Base-by-base conservation (phyloP, 371 early-diverging fungal species). In the Circinella umbellata region DNA sequence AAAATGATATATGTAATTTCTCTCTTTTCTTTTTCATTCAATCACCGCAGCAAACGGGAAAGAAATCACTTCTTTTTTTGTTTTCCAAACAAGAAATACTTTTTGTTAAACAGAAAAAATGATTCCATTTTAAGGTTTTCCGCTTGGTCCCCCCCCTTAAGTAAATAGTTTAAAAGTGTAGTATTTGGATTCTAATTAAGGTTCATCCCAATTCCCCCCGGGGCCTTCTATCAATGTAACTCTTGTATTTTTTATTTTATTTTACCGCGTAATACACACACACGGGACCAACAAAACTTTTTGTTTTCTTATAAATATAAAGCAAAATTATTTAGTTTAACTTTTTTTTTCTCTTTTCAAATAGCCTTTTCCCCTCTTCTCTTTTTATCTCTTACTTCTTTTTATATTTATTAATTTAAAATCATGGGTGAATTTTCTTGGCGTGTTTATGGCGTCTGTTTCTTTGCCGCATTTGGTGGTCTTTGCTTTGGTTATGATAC, bases 401-500 rank as follows among this genome's bases (percentile, higher is more conserved):
- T n/a, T n/a, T n/a, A n/a, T n/a, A n/a, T n/a, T n/a, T n/a, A n/a
- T n/a, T n/a, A n/a, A n/a, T n/a, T n/a, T n/a, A n/a, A 7, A n/a
- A 36, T 42, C 13, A 61, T 61, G 62, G 20, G 34, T 61, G 18
- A 61, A 39, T 61, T 18, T 42, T 37, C 54, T 27, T 68, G 69
- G 55, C 72, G 60, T 53, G 70, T 80, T 14, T 83, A 80, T 59
- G 64, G 69, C 42, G 78, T 78, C 27, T 78, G 73, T 53, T 46
- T 67, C 18, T 83, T 80, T 51, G 78, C 81, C 46, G 81, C 84
- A 57, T 77, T 83, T 47, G 84, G 84, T 73, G 84, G 81, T 68
- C 76, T 83, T 62, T 80, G 76, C 64, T 83, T 83, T 67, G 83
- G 84, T 73, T 81, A 84, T 72, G 86, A 86, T 66, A 77, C 80